Conservation (phyloP, 768 basidiomycete species). For the Termitomyces sp. region DNA sequence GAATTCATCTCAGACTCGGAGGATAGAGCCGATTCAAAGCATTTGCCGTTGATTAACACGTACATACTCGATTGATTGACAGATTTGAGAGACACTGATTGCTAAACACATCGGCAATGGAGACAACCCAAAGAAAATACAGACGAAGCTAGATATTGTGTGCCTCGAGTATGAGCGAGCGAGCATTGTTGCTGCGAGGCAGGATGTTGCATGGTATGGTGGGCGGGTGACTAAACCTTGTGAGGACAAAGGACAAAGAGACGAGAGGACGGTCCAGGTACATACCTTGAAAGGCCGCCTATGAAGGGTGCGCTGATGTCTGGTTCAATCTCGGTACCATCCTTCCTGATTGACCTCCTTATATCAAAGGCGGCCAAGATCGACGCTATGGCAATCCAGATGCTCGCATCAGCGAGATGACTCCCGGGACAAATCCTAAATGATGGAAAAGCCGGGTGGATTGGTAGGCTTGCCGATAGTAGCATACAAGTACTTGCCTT, state of each 20-base stretch:
- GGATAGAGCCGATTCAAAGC: no score
- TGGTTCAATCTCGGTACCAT: slow-evolving; percentile 29
- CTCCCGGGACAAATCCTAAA: slow-evolving; percentile 33
- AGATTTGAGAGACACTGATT: no score
- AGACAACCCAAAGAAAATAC: no score
- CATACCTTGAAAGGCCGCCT: slow-evolving; percentile 22
- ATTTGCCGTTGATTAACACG: no score
- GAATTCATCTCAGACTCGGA: no score
- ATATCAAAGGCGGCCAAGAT: slow-evolving; percentile 26
- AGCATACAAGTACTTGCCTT: neutral
- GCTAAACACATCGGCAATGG: no score
- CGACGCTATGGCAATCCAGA: slow-evolving; percentile 19
- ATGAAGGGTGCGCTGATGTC: slow-evolving; percentile 21
- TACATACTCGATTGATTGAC: no score
- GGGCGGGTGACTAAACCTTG: neutral
- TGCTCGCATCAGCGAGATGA: slow-evolving; percentile 32
- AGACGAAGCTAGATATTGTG: no score
- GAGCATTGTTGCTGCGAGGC: neutral
- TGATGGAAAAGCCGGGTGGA: neutral
- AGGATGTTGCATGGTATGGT: neutral
- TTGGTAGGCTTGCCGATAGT: neutral
- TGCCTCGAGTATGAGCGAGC: neutral
- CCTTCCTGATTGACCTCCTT: slow-evolving; percentile 22
- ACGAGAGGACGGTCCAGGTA: neutral
- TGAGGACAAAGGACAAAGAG: neutral